Evolutionary conservation across 257 asterid genomes (phyloP).

Genomic region (Asclepias syriaca): DNA sequence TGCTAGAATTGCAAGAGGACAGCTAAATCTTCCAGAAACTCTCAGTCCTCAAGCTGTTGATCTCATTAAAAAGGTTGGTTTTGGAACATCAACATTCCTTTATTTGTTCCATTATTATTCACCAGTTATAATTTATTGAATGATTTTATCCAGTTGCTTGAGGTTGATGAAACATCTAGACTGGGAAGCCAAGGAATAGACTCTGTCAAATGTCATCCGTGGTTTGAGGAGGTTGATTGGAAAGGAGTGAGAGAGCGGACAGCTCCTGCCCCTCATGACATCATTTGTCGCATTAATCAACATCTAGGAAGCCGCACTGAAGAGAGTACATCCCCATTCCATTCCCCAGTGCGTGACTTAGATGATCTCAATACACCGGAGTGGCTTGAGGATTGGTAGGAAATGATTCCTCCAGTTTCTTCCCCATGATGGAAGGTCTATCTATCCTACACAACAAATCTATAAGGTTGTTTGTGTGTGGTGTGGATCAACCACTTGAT

Average conservation of each 20-base stretch:
- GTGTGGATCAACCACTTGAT: slow-evolving; percentile 4
- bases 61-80: slow-evolving; percentile 72
- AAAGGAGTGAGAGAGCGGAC: slow-evolving; percentile 41
- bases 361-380: slow-evolving; percentile 63
- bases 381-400: slow-evolving; percentile 91
- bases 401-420: neutral
- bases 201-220: slow-evolving; percentile 69
- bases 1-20: slow-evolving; percentile 82
- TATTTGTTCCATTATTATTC: neutral
- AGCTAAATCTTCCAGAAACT: slow-evolving; percentile 61
- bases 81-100: neutral
- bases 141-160: slow-evolving; percentile 51
- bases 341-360: slow-evolving; percentile 39
- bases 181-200: slow-evolving; percentile 73
- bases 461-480: neutral
- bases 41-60: slow-evolving; percentile 67
- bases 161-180: slow-evolving; percentile 72
- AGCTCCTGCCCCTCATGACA: slow-evolving; percentile 49
- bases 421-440: slow-evolving; percentile 1
- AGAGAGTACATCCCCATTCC: slow-evolving; percentile 27
- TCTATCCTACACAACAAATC: neutral
- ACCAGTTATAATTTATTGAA: neutral
- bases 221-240: slow-evolving; percentile 80
- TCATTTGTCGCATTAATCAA: slow-evolving; percentile 58
- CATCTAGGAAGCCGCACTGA: slow-evolving; percentile 43